Conservation (phyloP, 2,329 filamentous ascomycete genomes). For the Cyphellophora europaea region DNA sequence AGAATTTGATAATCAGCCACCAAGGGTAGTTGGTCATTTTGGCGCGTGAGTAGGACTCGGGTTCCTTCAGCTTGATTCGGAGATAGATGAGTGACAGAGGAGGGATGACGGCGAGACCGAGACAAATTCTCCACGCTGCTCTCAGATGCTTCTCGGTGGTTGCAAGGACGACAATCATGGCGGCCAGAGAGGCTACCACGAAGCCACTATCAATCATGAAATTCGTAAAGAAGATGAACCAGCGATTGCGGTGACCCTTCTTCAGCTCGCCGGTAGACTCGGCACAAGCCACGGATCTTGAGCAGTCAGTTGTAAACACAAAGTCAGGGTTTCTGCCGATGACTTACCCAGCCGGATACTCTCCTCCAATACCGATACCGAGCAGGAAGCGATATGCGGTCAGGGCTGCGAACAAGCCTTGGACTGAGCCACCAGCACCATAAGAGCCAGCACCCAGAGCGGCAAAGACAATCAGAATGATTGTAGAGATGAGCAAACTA, state of each 20-base stretch:
- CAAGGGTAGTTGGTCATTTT: conserved; percentile 56
- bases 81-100: conserved; percentile 62
- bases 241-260: conserved; percentile 70
- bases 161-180: conserved; percentile 55
- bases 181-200: conserved; percentile 69
- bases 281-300: conserved; percentile 71
- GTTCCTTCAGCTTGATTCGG: conserved; percentile 65
- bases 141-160: conserved; percentile 54
- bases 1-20: conserved; percentile 51
- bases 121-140: conserved; percentile 70
- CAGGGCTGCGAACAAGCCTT: conserved; percentile 68
- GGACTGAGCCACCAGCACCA: conserved; percentile 55
- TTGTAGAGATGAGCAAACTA: conserved; percentile 68
- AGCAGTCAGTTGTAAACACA: background rate
- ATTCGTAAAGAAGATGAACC: conserved; percentile 88
- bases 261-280: conserved; percentile 80
- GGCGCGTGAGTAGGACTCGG: conserved; percentile 64
- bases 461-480: conserved; percentile 78
- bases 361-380: conserved; percentile 62
- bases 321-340: conserved; percentile 71
- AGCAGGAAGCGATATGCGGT: conserved; percentile 79
- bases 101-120: conserved; percentile 72
- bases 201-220: conserved; percentile 81
- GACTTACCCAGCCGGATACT: conserved; percentile 8
- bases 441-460: conserved; percentile 71